Evolutionary conservation across 495 filamentous ascomycete genomes (phyloP), one percentile per base, ranked within the genome.

Genomic region (Evernia prunastri): DNA sequence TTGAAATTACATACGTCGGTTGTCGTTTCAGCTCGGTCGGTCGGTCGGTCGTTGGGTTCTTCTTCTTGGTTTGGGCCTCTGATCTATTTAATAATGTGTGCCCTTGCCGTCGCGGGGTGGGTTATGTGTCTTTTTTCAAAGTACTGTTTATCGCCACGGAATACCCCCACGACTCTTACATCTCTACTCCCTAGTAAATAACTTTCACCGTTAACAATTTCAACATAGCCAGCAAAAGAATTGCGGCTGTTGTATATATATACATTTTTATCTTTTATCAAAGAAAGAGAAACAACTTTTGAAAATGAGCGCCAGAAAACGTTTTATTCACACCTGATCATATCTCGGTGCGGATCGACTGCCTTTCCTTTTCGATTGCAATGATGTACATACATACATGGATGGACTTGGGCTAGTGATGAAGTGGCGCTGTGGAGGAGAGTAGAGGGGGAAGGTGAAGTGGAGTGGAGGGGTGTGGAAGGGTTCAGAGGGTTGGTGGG

Each of bases 21-120:
- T 53, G 66, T 57, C 66, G 66, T 68, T 68, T 65, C 66, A 68
- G 66, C 66, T 68, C 66, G 66, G 66, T 68, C 62, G 66, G 62
- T 68, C 66, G 66, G 66, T 68, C 62, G 66, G 62, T 65, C 60
- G 53, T 27, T 13, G 27, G 12, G 6, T 37, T 63, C 31, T 54
- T n/a, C n/a, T n/a, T n/a, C 36, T 35, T 39, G 39, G 18, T 25
- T 59, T 29, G 60, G 60, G 49, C 17, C 23, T 33, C 45, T 27
- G 42, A 23, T 49, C 27, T 25, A 27, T 18, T 42, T 40, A 0
- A 31, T n/a, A 31, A n/a, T 29, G 11, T 42, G n/a, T n/a, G n/a
- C 4, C 53, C 4, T 40, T 36, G 31, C 23, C 33, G 43, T 11
- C 36, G 37, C 8, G 39, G 25, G 29, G 29, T 54, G 49, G 49